Evolutionary conservation across 2,329 filamentous ascomycete species (phyloP).

Genomic region (Leptoxyphium fumago): DNA sequence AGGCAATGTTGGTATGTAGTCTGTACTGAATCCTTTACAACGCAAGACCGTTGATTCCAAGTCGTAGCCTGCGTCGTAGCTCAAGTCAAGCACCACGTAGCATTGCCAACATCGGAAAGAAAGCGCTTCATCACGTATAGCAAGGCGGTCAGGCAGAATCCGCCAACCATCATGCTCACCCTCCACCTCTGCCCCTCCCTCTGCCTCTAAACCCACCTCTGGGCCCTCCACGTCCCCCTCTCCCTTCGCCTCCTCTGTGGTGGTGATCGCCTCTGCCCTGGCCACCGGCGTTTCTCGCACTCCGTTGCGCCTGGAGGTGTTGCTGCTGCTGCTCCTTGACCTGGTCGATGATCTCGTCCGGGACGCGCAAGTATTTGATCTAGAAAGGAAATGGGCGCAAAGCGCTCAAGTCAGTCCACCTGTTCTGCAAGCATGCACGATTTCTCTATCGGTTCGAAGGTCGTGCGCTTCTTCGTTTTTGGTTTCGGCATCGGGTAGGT

Average conservation of each 20-base stretch:
- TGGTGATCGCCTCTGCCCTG: constrained; percentile 26
- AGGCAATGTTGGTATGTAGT: too few relatives aligned
- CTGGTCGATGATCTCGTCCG: constrained; percentile 89
- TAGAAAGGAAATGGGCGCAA: too few relatives aligned
- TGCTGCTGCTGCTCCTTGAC: constrained; percentile 79
- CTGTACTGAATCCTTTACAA: too few relatives aligned
- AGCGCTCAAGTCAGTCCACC: not conserved
- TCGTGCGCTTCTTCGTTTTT: too few relatives aligned
- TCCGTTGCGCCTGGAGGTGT: constrained; percentile 40
- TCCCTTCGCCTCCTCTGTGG: constrained; percentile 31
- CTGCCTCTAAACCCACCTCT: constrained; percentile 43
- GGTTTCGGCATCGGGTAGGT: too few relatives aligned
- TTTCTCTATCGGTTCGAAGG: too few relatives aligned
- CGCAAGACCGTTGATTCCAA: too few relatives aligned
- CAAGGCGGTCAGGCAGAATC: too few relatives aligned
- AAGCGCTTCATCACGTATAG: too few relatives aligned
- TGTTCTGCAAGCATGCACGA: not conserved
- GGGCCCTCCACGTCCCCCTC: constrained; percentile 36
- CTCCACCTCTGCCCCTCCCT: constrained; percentile 33
- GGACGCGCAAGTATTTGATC: constrained; percentile 97
- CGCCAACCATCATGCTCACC: not conserved
- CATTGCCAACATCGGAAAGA: too few relatives aligned
- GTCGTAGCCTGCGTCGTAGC: too few relatives aligned
- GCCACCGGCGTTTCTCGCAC: constrained; percentile 50
- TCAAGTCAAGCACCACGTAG: too few relatives aligned